Base-by-base conservation (phyloP, 805 yeast species). In the Yarrowia deformans region DNA sequence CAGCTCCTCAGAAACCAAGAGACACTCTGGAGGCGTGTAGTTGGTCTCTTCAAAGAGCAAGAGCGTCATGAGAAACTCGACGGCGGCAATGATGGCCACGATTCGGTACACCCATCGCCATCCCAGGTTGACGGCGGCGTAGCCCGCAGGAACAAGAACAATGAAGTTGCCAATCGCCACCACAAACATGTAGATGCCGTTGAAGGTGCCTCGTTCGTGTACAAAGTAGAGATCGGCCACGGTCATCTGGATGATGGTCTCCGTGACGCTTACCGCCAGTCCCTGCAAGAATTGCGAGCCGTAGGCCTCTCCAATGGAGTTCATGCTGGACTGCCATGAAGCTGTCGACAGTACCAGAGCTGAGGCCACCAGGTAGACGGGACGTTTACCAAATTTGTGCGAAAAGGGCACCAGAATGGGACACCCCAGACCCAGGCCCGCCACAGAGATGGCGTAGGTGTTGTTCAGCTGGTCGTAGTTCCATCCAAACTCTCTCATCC, bases 181-280 rank as follows among this genome's bases (percentile, higher is more conserved):
- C 19, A 50, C 55, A 14, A 50, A 9, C 55, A 50, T 50, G 23
- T 50, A 50, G 40, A 50, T 50, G 3, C 55, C 55, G 14, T 50
- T 50, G 18, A n/a, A 50, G 14, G 55, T 50, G 8, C 55, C 55
- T 50, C 55, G 9, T 9, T 50, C 23, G 23, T 50, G 55, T 1
- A 50, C 55, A 50, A 50, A 50, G 40, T 50, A 50, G 13, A 50
- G 40, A n/a, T 50, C 55, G 3, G 55, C 55, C 23, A 50, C 55
- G 1, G 55, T 50, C 55, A 50, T 50, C 23, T 50, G 55, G 19
- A 50, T 50, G 39, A 50, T 34, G 5, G 55, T 50, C 14, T 50
- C 55, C 1, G 55, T 50, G 16, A 50, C 55, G 9, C 55, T 34
- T 3, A 18, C 18, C 1, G 55, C 55, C 14, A 50, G 10, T 1